phyloP scores from a whole-genome alignment of 2,329 filamentous ascomycete genomes.

The Monilinia polystroma region DNA sequence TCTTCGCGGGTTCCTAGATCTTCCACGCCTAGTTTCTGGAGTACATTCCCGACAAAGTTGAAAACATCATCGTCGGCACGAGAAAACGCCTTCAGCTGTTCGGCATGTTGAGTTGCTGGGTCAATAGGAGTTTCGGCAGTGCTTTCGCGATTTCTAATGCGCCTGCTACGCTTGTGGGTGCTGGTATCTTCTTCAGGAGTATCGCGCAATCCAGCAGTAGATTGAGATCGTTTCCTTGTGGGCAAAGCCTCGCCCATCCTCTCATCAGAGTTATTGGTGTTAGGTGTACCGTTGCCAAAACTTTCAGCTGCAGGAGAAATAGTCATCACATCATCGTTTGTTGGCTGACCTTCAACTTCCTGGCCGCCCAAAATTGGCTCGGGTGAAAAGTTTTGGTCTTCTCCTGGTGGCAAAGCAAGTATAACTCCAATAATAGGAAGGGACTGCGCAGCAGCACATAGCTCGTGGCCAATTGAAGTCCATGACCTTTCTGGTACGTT shows the following conservation, averaged over 20 bases:
- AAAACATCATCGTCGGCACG: conserved; percentile 39
- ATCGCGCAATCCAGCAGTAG: conserved; percentile 57
- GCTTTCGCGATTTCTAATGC: conserved; percentile 61
- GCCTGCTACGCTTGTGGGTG: conserved; percentile 63
- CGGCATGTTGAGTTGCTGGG: conserved; percentile 52
- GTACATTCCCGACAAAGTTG: conserved; percentile 33
- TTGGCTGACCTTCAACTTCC: conserved; percentile 31
- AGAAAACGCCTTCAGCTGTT: conserved; percentile 48
- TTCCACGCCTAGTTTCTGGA: conserved; percentile 37
- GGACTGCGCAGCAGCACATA: conserved; percentile 31
- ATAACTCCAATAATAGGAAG: conserved; percentile 29
- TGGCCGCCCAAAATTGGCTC: background rate
- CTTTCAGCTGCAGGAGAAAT: conserved; percentile 32
- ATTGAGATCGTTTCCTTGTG: conserved; percentile 62
- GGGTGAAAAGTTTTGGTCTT: conserved; percentile 22
- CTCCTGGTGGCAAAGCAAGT: conserved; percentile 30
- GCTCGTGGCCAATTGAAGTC: conserved; percentile 34
- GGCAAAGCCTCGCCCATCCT: conserved; percentile 31
- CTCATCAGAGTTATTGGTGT: conserved; percentile 29
- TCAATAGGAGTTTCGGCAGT: conserved; percentile 50
- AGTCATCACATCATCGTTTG: conserved; percentile 33
- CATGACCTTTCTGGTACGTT: conserved; percentile 33
- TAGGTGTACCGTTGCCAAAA: conserved; percentile 25
- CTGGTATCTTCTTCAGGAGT: conserved; percentile 55
- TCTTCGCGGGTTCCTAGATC: conserved; percentile 37